Evolutionary conservation across 2,329 filamentous ascomycete species (phyloP), one percentile per base, ranked within the genome.

Genomic region (Hypomyces rosellus): DNA sequence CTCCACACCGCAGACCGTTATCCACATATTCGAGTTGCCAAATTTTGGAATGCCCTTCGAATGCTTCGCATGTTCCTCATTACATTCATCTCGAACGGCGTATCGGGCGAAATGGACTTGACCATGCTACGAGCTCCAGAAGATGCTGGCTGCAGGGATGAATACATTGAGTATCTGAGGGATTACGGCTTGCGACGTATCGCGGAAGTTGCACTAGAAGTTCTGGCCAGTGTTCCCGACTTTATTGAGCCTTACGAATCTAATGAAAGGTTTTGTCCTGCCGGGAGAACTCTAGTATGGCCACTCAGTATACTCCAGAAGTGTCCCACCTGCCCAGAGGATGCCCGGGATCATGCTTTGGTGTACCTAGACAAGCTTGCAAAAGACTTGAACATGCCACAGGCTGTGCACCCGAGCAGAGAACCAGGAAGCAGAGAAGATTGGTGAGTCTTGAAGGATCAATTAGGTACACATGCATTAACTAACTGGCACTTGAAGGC

Each of bases 31-130:
- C 51, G 53, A n/a, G 43, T 57, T 11, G 53, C 57, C 9, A 61
- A 60, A 30, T 46, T 59, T n/a, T 61, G 58, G 60, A 63, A 59
- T 39, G 55, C 60, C 0, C 33, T 62, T 8, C 59, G 60, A 5
- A 55, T 62, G 45, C 46, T 61, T 8, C 57, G 60, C 4, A 49
- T 59, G n/a, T 59, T 61, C 11, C 53, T 63, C 9, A 54, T 58
- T 33, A 52, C 54, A 8, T 51, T 57, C 33, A 50, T 60, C 3
- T 52, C 40, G 41, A 25, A 43, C 3, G 47, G 53, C 11, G 42
- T 42, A 34, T 37, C 52, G 2, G 42, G 45, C 5, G 16, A 48
- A 3, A 45, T 47, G 5, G 34, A 51, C 16, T 30, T 30, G 9
- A 30, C 25, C 9, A 11, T 7, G 9, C 9, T 30, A 11, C 4